Evolutionary conservation across 441 rosid genomes (phyloP).

Genomic region (Geranium incanum): DNA sequence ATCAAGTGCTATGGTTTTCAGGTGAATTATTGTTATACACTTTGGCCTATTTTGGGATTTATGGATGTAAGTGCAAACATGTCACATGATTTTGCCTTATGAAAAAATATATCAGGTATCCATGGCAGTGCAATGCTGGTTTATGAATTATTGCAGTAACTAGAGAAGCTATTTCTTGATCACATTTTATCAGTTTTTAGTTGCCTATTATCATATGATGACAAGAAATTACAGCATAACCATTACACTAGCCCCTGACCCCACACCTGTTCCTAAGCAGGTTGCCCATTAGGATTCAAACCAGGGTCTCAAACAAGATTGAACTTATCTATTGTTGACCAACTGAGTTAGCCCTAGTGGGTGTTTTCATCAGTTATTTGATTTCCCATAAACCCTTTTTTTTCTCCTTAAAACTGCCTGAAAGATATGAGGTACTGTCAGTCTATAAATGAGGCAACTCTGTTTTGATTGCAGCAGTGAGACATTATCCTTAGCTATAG

Average conservation of each 20-base stretch:
- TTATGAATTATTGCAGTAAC: not conserved
- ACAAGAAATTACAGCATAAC: too few species aligned
- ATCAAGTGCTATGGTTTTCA: conserved; percentile 39
- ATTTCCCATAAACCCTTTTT: not conserved
- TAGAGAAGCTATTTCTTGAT: not conserved
- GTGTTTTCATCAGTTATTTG: not conserved
- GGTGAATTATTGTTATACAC: not conserved
- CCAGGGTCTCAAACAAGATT: too few species aligned
- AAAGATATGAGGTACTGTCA: not conserved
- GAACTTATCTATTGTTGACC: too few species aligned
- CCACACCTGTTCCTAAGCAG: too few species aligned
- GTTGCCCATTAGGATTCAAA: too few species aligned
- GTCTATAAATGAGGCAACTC: not conserved
- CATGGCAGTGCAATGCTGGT: not conserved
- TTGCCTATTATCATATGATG: not conserved
- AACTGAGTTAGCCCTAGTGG: too few species aligned
- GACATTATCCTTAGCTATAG: not conserved
- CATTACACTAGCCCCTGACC: too few species aligned
- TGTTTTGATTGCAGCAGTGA: not conserved
- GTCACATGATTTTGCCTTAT: not conserved
- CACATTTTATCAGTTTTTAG: not conserved
- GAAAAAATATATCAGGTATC: conserved; percentile 61
- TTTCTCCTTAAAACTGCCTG: not conserved
- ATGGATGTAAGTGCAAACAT: not conserved
- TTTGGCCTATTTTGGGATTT: not conserved